Evolutionary conservation across 192 early-diverging fungal genomes (phyloP), one percentile per base, ranked within the genome.

Genomic region (Coemansia sp.): DNA sequence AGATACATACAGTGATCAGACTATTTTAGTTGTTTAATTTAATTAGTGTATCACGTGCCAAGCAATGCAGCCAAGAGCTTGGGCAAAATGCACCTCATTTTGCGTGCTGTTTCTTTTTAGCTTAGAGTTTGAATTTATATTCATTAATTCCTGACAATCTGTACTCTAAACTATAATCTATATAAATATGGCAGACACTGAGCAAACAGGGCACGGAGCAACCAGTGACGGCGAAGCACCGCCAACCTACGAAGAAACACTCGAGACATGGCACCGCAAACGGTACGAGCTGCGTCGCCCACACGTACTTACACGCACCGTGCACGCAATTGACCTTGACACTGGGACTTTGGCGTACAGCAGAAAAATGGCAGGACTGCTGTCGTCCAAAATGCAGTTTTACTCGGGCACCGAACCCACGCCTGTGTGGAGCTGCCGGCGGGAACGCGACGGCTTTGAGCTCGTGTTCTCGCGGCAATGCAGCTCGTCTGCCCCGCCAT

Each of bases 201-300:
- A 49, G n/a, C n/a, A 49, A 8, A 7, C 15, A 15, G 17, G n/a
- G 5, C 47, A 21, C 4, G 19, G n/a, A 14, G 27, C 5, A 23
- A 15, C 45, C 17, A 21, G 4, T n/a, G 62, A 57, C 23, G 24
- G 6, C n/a, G 75, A 77, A 10, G 65, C n/a, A 7, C 56, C 73
- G 29, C 77, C 77, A 0, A 71, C 67, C 0, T 80, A 80, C 59
- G 77, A 80, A 23, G 77, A 80, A 14, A 74, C 77, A 7, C 54
- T 80, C 7, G 65, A 72, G 32, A 55, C 66, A 10, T 51, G 43
- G 23, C 41, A 29, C 5, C 67, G 57, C 38, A 79, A 73, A 49
- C 53, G 29, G 9, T 79, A 79, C 65, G n/a, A 3, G 0, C 57
- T 79, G 3, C 25, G 35, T 32, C 69, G 64, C 25, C 68, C 76